These are phyloP conservation scores for Aspergillus conjunctus DNA, from an alignment of 495 filamentous ascomycete genomes.

Conservation along the genomic window DNA sequence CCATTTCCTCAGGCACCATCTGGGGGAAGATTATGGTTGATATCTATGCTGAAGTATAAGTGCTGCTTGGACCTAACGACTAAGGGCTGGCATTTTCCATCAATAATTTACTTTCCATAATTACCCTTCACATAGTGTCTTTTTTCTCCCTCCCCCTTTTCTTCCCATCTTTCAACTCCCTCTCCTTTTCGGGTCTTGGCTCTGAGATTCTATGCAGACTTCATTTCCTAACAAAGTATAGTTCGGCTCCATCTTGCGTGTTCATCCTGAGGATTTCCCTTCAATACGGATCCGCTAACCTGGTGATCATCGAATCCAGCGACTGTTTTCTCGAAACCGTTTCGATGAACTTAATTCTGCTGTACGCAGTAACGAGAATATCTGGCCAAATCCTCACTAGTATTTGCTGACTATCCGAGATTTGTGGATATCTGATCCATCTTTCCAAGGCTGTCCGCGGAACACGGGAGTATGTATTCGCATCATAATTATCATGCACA, in stretches of 20 bases:
- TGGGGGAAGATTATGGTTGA: neutral
- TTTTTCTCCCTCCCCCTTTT: slow-evolving; percentile 6
- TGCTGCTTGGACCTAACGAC: too few relatives aligned
- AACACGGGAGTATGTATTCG: neutral
- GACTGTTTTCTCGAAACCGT: slow-evolving; percentile 18
- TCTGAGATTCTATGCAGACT: slow-evolving; percentile 12
- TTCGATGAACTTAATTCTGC: slow-evolving; percentile 9
- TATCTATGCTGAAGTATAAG: too few relatives aligned
- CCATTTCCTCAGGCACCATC: neutral
- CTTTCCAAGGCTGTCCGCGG: neutral
- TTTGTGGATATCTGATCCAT: slow-evolving; percentile 1
- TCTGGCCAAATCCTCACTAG: neutral
- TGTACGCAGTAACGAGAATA: slow-evolving; percentile 1
- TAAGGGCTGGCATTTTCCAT: too few relatives aligned
- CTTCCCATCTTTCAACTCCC: slow-evolving; percentile 1
- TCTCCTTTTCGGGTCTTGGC: slow-evolving; percentile 21
- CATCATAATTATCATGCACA: neutral
- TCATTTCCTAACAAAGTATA: slow-evolving; percentile 18
- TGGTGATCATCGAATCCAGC: neutral
- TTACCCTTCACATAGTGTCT: too few relatives aligned
- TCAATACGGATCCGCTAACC: neutral
- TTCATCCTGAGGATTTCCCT: slow-evolving; percentile 19
- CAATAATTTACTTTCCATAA: too few relatives aligned
- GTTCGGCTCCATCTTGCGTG: slow-evolving; percentile 25
- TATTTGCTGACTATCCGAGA: neutral